These are phyloP conservation scores for Purpureocillium lavendulum DNA, from an alignment of 2,329 filamentous ascomycete species.

Conservation along the genomic window DNA sequence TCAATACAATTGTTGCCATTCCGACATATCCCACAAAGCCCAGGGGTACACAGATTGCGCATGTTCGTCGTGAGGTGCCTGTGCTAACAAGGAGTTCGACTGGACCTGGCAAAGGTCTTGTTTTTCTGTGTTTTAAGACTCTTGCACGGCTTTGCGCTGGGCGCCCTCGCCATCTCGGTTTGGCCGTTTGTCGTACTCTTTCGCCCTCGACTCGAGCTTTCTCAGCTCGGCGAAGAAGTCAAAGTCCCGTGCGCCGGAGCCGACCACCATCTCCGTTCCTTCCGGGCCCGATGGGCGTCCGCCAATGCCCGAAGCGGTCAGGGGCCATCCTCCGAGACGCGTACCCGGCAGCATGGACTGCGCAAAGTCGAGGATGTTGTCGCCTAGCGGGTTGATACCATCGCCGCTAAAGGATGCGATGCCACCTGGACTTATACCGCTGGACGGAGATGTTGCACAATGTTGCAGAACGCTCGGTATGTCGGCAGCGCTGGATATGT, in stretches of 20 bases:
- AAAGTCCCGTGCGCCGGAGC: background rate
- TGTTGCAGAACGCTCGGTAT: slow-evolving; percentile 5
- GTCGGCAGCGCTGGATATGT: slow-evolving; percentile 2
- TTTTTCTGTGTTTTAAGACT: no score
- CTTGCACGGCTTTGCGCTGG: background rate
- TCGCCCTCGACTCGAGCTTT: slow-evolving; percentile 6
- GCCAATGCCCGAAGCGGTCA: no score
- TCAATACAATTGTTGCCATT: no score
- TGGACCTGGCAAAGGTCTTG: no score
- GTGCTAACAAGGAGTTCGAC: no score
- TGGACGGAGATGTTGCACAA: slow-evolving; percentile 5
- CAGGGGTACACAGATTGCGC: no score
- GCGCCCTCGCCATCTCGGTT: background rate
- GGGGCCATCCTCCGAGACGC: background rate
- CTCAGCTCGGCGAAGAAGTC: slow-evolving; percentile 7
- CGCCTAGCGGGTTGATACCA: background rate
- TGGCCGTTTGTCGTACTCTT: slow-evolving; percentile 1
- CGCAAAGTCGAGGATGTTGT: background rate
- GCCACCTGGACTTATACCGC: slow-evolving; percentile 2
- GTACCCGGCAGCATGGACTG: slow-evolving; percentile 1
- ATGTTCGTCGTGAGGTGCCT: no score
- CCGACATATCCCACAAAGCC: no score
- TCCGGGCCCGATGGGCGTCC: background rate
- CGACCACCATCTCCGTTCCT: background rate
- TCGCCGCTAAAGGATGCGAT: no score